A percentile compares a stretch with the other conserved stretches of the same genome.
Conservation (phyloP, 176 grass and related monocot genomes). For the Musa troglodytarum region DNA sequence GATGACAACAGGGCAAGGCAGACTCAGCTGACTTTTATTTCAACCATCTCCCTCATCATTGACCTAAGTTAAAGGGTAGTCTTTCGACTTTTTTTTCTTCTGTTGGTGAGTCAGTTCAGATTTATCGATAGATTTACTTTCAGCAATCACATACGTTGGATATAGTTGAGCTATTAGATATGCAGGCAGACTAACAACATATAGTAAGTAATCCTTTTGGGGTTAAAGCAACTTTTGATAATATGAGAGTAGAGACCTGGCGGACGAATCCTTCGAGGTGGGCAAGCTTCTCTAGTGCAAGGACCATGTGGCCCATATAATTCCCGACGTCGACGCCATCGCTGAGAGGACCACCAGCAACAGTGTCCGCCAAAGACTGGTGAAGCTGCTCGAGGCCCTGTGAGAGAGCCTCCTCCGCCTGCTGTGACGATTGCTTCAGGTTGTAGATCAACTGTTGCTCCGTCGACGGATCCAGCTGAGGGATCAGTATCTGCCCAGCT, state of each 20-base stretch:
- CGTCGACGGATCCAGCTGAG: slow-evolving; percentile 79
- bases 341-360: slow-evolving; percentile 55
- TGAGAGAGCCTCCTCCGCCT: slow-evolving; percentile 84
- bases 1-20: too few relatives aligned
- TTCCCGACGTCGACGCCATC: slow-evolving; percentile 37
- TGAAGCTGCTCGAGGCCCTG: slow-evolving; percentile 78
- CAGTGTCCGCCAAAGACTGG: slow-evolving; percentile 47
- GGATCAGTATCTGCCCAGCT: slow-evolving; percentile 48
- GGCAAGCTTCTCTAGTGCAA: slow-evolving; percentile 60
- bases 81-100: too few relatives aligned
- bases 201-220: too few relatives aligned
- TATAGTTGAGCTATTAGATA: too few relatives aligned
- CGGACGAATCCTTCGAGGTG: slow-evolving; percentile 75
- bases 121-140: too few relatives aligned
- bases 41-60: too few relatives aligned
- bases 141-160: too few relatives aligned
- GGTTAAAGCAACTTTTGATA: too few relatives aligned
- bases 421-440: slow-evolving; percentile 82
- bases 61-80: too few relatives aligned
- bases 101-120: too few relatives aligned
- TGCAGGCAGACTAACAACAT: too few relatives aligned
- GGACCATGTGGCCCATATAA: slow-evolving; percentile 64
- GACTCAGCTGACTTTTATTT: too few relatives aligned
- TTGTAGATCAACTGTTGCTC: slow-evolving; percentile 77
- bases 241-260: slow-evolving; percentile 26